A percentile compares a stretch with the other conserved stretches of the same genome.
Conservation (phyloP, 495 filamentous ascomycete species). For the Hypoxylon lienhwacheense region DNA sequence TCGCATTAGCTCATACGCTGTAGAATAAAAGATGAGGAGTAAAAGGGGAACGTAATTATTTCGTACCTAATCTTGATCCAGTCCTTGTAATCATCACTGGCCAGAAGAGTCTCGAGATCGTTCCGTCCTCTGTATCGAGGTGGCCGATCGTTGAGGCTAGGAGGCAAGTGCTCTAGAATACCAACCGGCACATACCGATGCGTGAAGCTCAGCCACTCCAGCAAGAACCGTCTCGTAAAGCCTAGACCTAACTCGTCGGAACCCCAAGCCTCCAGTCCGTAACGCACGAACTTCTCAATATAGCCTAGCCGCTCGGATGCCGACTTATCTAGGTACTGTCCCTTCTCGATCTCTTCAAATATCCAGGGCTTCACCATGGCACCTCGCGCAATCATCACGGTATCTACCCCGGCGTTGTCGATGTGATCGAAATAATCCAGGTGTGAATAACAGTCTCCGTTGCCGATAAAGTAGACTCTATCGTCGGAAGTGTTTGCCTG, state of each 20-base stretch:
- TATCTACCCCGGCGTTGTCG: constrained; percentile 74
- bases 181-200: constrained; percentile 89
- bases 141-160: constrained; percentile 81
- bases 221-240: constrained; percentile 81
- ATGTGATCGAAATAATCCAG: constrained; percentile 81
- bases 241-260: constrained; percentile 91
- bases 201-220: constrained; percentile 94
- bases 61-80: constrained; percentile 98
- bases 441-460: constrained; percentile 95
- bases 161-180: constrained; percentile 82
- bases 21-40: background rate
- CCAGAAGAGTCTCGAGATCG: constrained; percentile 88
- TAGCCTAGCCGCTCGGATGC: constrained; percentile 82
- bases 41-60: background rate
- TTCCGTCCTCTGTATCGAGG: constrained; percentile 80
- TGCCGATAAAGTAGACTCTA: constrained; percentile 86
- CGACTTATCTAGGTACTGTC: constrained; percentile 94
- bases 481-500: constrained; percentile 56
- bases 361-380: constrained; percentile 97
- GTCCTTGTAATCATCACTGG: constrained; percentile 87
- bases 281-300: constrained; percentile 83
- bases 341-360: constrained; percentile 90
- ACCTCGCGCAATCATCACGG: constrained; percentile 88
- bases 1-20: constrained; percentile 11
- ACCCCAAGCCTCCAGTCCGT: constrained; percentile 92